These are phyloP conservation scores for Vitis hybrid DNA, from an alignment of 177 flowering plant genomes.

Conservation along the genomic window DNA sequence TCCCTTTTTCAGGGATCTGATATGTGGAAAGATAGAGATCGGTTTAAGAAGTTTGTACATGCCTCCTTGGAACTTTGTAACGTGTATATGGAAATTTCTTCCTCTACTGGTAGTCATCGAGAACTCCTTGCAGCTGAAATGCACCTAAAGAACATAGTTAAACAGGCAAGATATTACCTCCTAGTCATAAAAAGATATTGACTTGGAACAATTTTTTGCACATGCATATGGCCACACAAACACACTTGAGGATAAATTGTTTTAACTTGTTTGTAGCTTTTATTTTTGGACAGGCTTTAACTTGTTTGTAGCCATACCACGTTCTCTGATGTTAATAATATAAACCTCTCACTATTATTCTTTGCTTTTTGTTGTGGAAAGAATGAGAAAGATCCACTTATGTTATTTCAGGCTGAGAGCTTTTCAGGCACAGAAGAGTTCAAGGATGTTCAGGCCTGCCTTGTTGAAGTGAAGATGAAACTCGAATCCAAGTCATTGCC, in stretches of 20 bases:
- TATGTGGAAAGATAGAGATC: conserved; percentile 66
- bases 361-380: not conserved
- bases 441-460: conserved; percentile 58
- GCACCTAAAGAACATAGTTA: conserved; percentile 67
- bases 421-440: conserved; percentile 71
- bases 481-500: conserved; percentile 20
- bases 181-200: not conserved
- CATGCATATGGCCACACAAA: not conserved
- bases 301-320: too few species aligned
- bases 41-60: conserved; percentile 64
- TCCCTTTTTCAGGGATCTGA: conserved; percentile 65
- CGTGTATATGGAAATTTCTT: conserved; percentile 64
- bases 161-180: conserved; percentile 44
- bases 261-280: too few species aligned
- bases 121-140: conserved; percentile 77
- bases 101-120: conserved; percentile 43
- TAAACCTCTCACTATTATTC: not conserved
- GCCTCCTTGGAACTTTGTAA: conserved; percentile 83
- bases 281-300: too few species aligned
- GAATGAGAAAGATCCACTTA: not conserved
- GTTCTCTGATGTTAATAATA: too few species aligned
- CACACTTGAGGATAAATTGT: too few species aligned
- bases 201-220: not conserved
- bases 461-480: conserved; percentile 51
- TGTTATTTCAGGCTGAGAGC: conserved; percentile 46